These are phyloP conservation scores for Ogataea philodendri DNA, from an alignment of 805 yeast genomes.

Conservation along the genomic window DNA sequence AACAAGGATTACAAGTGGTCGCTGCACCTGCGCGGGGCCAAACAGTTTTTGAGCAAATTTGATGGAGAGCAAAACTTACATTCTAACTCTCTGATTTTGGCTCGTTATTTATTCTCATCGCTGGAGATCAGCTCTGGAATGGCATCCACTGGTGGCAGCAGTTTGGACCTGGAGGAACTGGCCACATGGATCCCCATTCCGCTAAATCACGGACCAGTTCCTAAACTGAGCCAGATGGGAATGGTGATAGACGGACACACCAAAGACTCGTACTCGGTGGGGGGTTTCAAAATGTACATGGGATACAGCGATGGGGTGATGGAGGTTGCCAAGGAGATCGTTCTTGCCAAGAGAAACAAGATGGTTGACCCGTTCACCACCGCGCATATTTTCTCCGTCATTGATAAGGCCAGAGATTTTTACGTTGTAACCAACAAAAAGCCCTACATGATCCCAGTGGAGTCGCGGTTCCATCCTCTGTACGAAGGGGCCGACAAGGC, in stretches of 20 bases:
- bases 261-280: conserved; percentile 14
- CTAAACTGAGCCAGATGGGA: conserved; percentile 26
- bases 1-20: conserved; percentile 56
- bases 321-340: conserved; percentile 25
- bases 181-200: conserved; percentile 33
- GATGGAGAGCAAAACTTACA: conserved; percentile 16
- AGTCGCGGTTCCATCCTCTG: conserved; percentile 30
- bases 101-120: conserved; percentile 39
- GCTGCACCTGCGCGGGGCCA: conserved; percentile 62
- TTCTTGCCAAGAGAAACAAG: conserved; percentile 15
- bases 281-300: conserved; percentile 28
- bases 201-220: conserved; percentile 26
- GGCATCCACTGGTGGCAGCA: conserved; percentile 50
- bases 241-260: conserved; percentile 26
- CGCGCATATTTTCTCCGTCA: conserved; percentile 21
- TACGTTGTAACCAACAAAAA: conserved; percentile 22
- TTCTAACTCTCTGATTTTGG: conserved; percentile 22
- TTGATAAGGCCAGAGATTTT: conserved; percentile 26
- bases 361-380: conserved; percentile 17
- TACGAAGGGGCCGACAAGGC: conserved; percentile 28
- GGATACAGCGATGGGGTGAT: conserved; percentile 31
- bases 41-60: conserved; percentile 51
- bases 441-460: conserved; percentile 26
- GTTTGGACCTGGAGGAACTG: conserved; percentile 44
- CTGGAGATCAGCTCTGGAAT: conserved; percentile 57